These are phyloP conservation scores for Kockovaella imperatae DNA, from an alignment of 768 basidiomycete genomes.

Conservation along the genomic window DNA sequence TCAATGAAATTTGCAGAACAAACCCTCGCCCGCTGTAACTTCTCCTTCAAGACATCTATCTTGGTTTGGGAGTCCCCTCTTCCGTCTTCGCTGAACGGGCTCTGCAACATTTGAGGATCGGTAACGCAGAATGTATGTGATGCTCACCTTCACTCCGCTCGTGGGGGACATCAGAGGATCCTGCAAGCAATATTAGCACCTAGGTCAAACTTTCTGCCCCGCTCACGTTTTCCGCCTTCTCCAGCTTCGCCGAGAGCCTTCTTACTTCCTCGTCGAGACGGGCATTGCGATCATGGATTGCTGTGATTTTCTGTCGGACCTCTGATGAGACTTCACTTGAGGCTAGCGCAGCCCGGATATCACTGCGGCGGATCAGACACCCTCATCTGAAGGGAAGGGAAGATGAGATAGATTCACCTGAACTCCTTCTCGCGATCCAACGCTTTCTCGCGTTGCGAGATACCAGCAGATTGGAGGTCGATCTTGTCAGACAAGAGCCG, in stretches of 20 bases:
- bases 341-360: conserved; percentile 65
- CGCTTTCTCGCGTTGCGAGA: conserved; percentile 77
- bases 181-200: too few species aligned
- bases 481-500: conserved; percentile 81
- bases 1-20: conserved; percentile 11
- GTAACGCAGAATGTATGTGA: too few species aligned
- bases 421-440: conserved; percentile 78
- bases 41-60: conserved; percentile 60
- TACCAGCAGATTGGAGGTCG: conserved; percentile 79
- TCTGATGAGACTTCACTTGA: conserved; percentile 77
- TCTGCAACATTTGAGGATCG: too few species aligned
- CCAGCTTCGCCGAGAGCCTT: conserved; percentile 64
- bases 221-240: conserved; percentile 64
- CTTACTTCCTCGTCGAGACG: conserved; percentile 63
- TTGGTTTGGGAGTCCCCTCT: conserved; percentile 35
- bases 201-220: not conserved
- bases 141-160: too few species aligned
- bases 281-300: conserved; percentile 69
- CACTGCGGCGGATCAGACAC: conserved; percentile 48
- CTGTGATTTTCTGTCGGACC: conserved; percentile 63
- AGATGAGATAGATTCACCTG: conserved; percentile 50
- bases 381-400: not conserved
- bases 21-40: conserved; percentile 50
- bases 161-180: too few species aligned
- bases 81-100: too few species aligned